Conservation (phyloP, 2,329 filamentous ascomycete genomes). For the Aspergillus fumigatiaffinis region DNA sequence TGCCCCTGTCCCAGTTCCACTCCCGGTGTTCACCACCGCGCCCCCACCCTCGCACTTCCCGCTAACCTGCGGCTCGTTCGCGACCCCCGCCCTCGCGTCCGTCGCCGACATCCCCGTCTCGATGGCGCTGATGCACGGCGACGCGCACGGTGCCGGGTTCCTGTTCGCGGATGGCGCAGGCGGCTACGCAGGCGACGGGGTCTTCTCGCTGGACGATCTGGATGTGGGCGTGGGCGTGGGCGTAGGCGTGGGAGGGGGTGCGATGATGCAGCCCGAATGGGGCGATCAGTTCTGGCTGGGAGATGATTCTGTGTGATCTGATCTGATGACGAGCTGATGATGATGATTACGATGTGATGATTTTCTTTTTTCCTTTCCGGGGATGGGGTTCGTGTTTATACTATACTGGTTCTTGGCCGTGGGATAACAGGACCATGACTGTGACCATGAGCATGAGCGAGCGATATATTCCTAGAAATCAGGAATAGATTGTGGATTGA, state of each 20-base stretch:
- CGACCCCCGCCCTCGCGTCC: neutral
- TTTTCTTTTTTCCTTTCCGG: neutral
- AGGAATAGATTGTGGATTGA: too few species aligned
- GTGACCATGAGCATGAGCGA: too few species aligned
- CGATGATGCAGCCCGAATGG: slow-evolving; percentile 7
- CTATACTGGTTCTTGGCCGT: too few species aligned
- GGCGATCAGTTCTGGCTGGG: slow-evolving; percentile 3
- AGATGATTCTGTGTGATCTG: slow-evolving; percentile 9
- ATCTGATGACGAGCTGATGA: neutral
- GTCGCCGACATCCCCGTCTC: neutral
- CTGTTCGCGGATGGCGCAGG: neutral
- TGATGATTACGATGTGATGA: neutral
- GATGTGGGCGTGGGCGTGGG: neutral
- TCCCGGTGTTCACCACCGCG: neutral
- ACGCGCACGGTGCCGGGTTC: neutral
- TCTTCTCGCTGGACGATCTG: slow-evolving; percentile 3
- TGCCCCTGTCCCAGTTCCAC: neutral
- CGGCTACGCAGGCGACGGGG: neutral
- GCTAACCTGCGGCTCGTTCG: neutral
- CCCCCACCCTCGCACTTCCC: slow-evolving; percentile 1
- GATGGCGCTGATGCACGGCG: neutral
- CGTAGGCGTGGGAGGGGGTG: neutral
- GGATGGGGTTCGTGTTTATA: too few species aligned
- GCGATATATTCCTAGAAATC: too few species aligned
- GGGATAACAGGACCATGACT: neutral